Conservation (phyloP, 2,329 filamentous ascomycete species). For the Apiospora phragmitis region DNA sequence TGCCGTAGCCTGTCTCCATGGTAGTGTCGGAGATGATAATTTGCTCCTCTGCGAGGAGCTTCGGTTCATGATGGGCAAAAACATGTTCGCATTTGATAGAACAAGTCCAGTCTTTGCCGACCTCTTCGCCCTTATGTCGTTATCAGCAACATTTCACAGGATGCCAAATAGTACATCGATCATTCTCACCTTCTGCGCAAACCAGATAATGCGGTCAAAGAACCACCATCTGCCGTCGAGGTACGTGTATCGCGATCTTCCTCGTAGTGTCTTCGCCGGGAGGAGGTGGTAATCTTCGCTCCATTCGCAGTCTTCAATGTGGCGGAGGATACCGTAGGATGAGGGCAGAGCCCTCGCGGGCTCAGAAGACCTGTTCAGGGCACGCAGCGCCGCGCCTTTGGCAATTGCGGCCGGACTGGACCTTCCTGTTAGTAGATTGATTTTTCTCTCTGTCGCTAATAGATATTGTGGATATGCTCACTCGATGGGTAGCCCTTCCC, state of each 20-base stretch:
- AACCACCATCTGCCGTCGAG: background rate
- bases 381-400: background rate
- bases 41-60: background rate
- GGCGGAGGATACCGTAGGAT: background rate
- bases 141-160: background rate
- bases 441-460: too few species aligned
- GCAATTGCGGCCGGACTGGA: background rate
- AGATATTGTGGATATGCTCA: background rate
- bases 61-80: background rate
- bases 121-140: background rate
- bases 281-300: background rate
- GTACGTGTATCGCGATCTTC: background rate
- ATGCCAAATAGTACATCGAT: fast-evolving
- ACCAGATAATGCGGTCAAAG: background rate
- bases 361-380: background rate
- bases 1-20: background rate
- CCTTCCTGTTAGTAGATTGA: background rate
- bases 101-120: background rate
- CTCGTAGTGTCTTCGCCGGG: background rate
- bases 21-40: background rate
- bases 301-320: background rate
- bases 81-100: background rate
- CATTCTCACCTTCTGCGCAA: background rate
- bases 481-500: background rate
- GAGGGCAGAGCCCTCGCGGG: background rate